A percentile compares a stretch with the other conserved stretches of the same genome.
Conservation (phyloP, 1,139 yeast species). For the Meyerozyma athensensis region DNA sequence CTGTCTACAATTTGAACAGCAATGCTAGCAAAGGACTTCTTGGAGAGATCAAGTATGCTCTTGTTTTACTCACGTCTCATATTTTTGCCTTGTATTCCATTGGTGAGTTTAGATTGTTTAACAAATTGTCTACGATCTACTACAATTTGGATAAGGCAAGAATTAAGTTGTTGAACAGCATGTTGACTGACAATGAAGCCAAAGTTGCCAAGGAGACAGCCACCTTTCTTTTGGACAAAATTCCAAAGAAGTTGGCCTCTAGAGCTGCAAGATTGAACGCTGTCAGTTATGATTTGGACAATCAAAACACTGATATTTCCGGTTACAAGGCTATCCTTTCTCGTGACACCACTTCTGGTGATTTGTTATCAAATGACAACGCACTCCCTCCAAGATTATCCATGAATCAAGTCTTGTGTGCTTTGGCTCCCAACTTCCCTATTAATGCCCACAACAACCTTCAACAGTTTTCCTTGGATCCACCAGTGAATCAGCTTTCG, state of each 20-base stretch:
- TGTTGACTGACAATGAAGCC: slow-evolving; percentile 59
- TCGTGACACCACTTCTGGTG: slow-evolving; percentile 60
- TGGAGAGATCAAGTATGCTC: slow-evolving; percentile 54
- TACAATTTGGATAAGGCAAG: slow-evolving; percentile 61
- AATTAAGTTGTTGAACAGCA: slow-evolving; percentile 49
- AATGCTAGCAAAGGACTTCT: slow-evolving; percentile 39
- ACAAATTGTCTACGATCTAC: slow-evolving; percentile 49
- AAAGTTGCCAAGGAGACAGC: slow-evolving; percentile 54
- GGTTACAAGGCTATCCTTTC: slow-evolving; percentile 73
- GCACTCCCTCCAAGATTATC: slow-evolving; percentile 58
- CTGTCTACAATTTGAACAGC: slow-evolving; percentile 34
- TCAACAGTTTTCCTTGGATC: slow-evolving; percentile 33
- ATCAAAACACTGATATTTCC: slow-evolving; percentile 54
- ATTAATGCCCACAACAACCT: slow-evolving; percentile 35
- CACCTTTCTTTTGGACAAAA: slow-evolving; percentile 55
- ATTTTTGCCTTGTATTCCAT: slow-evolving; percentile 66
- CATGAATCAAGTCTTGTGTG: slow-evolving; percentile 63
- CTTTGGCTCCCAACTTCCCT: slow-evolving; percentile 72
- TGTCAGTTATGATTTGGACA: slow-evolving; percentile 37
- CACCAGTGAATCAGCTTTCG: slow-evolving; percentile 44
- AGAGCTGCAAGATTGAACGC: slow-evolving; percentile 38
- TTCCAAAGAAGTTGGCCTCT: slow-evolving; percentile 63
- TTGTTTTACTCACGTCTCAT: slow-evolving; percentile 56
- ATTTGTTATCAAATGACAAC: slow-evolving; percentile 44
- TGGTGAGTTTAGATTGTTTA: slow-evolving; percentile 61